A percentile compares a stretch with the other conserved stretches of the same genome.
Conservation (phyloP, 129 eudicot species). For the Gnaphalium uliginosum region DNA sequence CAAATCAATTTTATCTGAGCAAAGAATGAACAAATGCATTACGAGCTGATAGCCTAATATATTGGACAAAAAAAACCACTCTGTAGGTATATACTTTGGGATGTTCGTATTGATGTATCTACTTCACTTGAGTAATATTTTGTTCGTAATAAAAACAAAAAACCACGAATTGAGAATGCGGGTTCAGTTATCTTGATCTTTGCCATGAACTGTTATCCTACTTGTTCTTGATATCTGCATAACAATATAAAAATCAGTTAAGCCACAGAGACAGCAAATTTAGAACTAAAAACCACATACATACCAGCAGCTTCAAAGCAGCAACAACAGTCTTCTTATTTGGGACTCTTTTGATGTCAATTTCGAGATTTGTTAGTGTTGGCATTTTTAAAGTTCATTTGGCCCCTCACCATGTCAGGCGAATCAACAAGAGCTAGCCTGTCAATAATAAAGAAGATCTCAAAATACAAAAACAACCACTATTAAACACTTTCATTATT, state of each 20-base stretch:
- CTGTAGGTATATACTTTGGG: background rate
- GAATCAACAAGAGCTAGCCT: conserved; percentile 85
- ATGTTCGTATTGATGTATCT: background rate
- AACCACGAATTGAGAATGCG: background rate
- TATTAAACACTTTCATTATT: too few relatives aligned
- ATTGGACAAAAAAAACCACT: background rate
- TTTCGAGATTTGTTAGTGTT: conserved; percentile 54
- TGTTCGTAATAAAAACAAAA: background rate
- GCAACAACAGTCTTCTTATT: conserved; percentile 62
- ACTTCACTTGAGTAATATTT: background rate
- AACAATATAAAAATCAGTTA: background rate
- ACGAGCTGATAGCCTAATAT: background rate
- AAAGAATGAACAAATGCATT: background rate
- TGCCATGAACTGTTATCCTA: conserved; percentile 60
- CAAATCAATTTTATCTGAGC: background rate
- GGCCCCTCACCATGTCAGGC: conserved; percentile 68
- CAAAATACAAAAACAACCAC: background rate
- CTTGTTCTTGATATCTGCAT: conserved; percentile 55
- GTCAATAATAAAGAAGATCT: background rate
- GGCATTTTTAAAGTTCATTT: conserved; percentile 67
- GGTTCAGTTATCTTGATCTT: conserved; percentile 44
- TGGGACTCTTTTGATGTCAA: conserved; percentile 59
- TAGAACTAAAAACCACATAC: background rate
- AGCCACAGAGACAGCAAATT: background rate
- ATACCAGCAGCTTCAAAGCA: conserved; percentile 67